Conservation (phyloP, 2,329 filamentous ascomycete genomes). For the Diaporthe helianthi region DNA sequence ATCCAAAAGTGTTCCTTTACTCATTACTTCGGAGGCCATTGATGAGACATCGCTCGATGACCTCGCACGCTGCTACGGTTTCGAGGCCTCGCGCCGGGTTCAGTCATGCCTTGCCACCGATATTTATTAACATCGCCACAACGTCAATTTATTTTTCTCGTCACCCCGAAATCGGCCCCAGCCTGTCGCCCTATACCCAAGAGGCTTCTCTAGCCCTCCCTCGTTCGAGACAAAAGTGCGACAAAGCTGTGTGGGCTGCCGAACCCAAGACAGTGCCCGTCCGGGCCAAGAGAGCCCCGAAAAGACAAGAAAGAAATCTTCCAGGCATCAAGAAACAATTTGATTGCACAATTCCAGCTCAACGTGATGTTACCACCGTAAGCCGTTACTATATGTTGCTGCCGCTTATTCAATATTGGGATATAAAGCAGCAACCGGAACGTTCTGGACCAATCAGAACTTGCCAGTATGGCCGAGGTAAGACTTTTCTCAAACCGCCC, state of each 20-base stretch:
- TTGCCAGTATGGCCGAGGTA: conserved; percentile 34
- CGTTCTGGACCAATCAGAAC: conserved; percentile 27
- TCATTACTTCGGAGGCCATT: background rate
- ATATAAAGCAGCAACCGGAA: background rate
- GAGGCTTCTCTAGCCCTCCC: background rate
- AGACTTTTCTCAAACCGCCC: background rate
- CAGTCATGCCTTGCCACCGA: background rate
- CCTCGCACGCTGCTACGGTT: background rate
- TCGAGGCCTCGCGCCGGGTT: background rate
- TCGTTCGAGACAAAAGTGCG: background rate
- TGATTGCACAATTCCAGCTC: no score
- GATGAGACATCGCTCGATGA: background rate
- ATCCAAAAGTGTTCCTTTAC: background rate
- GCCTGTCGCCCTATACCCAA: background rate
- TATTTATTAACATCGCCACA: background rate
- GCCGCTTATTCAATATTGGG: background rate
- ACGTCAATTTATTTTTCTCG: background rate
- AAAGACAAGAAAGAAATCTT: background rate
- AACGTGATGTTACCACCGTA: no score
- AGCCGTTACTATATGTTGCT: no score
- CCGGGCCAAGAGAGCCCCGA: background rate
- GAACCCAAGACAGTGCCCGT: background rate
- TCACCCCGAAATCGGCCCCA: background rate
- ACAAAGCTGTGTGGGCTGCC: background rate
- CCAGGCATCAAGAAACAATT: background rate